These are phyloP conservation scores for Penicilliopsis zonata DNA, from an alignment of 495 filamentous ascomycete genomes.

Conservation along the genomic window DNA sequence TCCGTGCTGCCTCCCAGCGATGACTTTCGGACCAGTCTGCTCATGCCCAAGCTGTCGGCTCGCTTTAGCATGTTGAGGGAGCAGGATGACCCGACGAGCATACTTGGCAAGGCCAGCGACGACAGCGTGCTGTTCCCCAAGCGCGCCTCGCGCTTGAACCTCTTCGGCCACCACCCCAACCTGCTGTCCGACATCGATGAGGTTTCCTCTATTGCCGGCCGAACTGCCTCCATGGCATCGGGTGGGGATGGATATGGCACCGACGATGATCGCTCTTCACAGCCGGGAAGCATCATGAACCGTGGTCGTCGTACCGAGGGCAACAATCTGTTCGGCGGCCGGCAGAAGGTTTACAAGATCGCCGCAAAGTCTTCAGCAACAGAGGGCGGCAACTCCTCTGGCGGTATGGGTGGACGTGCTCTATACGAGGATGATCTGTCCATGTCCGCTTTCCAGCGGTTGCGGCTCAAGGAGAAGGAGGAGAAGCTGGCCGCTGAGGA, in stretches of 20 bases:
- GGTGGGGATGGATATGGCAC: constrained; percentile 45
- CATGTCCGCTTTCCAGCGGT: constrained; percentile 65
- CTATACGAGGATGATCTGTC: constrained; percentile 82
- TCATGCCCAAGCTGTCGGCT: constrained; percentile 91
- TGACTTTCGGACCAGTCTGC: constrained; percentile 89
- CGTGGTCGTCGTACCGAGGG: constrained; percentile 76
- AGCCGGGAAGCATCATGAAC: constrained; percentile 65
- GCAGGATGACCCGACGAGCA: constrained; percentile 79
- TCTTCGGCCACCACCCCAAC: constrained; percentile 33
- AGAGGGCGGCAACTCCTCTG: constrained; percentile 15
- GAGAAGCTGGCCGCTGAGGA: constrained; percentile 27
- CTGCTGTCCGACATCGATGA: constrained; percentile 80
- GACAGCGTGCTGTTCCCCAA: constrained; percentile 84
- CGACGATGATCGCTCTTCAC: constrained; percentile 53
- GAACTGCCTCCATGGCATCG: constrained; percentile 42
- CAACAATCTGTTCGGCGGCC: constrained; percentile 88
- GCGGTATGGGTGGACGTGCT: constrained; percentile 55
- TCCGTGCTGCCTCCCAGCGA: constrained; percentile 68
- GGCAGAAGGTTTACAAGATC: constrained; percentile 94
- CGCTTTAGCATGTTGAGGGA: constrained; percentile 94
- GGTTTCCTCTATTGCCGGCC: constrained; percentile 62
- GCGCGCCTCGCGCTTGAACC: constrained; percentile 57
- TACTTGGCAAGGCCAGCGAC: constrained; percentile 85
- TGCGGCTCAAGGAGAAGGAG: constrained; percentile 48
- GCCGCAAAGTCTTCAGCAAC: constrained; percentile 37